Base-by-base conservation (phyloP, 768 basidiomycete species). In the Hemileccinum impolitum region DNA sequence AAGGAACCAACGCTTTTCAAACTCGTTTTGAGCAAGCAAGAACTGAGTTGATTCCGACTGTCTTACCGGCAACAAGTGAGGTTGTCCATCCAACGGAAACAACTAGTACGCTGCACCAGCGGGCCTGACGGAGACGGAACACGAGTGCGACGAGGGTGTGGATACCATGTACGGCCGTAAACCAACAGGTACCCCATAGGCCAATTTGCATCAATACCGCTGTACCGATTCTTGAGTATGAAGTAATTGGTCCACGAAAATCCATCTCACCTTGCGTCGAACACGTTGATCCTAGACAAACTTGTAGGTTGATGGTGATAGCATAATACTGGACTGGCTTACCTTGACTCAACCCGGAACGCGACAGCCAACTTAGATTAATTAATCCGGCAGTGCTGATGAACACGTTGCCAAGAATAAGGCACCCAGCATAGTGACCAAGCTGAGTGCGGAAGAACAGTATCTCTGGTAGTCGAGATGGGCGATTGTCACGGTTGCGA, bases 401-500 rank as follows among this genome's bases (percentile, higher is more conserved):
- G 60, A 82, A 67, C 45, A 79, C 67, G 62, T 87, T 82, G 51
- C 77, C 76, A 23, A 82, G 55, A 51, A 87, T 70, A 48, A 90
- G 71, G 58, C 80, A 85, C 34, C 71, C 74, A n/a, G 78, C 76
- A 61, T 87, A 87, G 43, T 78, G 75, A 1, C 87, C 87, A 13
- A 87, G 75, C 53, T 85, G 85, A 7, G 85, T 85, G 48, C 77
- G 75, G 65, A 89, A 86, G 65, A 88, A 87, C 51, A 80, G 68
- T 36, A 75, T 78, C 63, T 81, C 80, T 28, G 64, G 61, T 4
- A 57, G 48, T 40, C 68, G 67, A 26, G 52, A 46, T 15, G 73
- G 60, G 50, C 63, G 59, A 25, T 57, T 42, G 15, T 62, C 53
- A 31, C 47, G 58, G 28, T 54, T 60, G 49, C 72, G 56, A 51